Conservation (phyloP, 257 asterid species). For the Capsicum chinense region DNA sequence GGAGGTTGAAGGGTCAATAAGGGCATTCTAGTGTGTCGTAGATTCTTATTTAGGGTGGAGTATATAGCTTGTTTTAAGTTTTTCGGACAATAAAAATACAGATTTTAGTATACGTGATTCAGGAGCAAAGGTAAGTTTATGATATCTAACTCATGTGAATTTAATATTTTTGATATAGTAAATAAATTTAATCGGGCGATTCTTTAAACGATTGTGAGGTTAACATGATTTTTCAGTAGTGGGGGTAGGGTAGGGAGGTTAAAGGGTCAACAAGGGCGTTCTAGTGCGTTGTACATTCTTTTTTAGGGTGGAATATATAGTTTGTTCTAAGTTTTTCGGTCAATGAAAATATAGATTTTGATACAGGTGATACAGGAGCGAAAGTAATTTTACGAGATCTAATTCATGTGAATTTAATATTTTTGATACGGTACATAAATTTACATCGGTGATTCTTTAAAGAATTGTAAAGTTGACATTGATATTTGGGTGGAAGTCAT, state of each 20-base stretch:
- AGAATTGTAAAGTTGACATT: conserved; percentile 52
- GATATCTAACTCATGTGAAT: background rate
- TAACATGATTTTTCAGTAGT: too few relatives aligned
- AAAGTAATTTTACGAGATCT: too few relatives aligned
- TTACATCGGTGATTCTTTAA: conserved; percentile 20
- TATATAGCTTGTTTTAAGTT: conserved; percentile 28
- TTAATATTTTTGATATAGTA: background rate
- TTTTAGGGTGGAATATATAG: too few relatives aligned
- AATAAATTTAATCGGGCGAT: background rate
- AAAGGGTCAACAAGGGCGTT: too few relatives aligned
- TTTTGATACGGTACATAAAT: too few relatives aligned
- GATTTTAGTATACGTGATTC: conserved; percentile 10
- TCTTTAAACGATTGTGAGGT: too few relatives aligned
- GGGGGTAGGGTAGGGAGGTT: too few relatives aligned
- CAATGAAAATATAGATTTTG: too few relatives aligned
- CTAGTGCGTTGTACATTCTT: too few relatives aligned
- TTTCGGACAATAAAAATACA: conserved; percentile 33
- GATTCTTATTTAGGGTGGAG: conserved; percentile 30
- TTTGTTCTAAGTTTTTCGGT: too few relatives aligned
- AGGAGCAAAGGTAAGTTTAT: background rate
- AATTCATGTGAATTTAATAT: too few relatives aligned
- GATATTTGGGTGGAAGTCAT: conserved; percentile 33
- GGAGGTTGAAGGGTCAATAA: background rate
- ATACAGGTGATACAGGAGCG: too few relatives aligned
- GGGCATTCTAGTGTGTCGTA: background rate